Base-by-base conservation (phyloP, 2,329 filamentous ascomycete species). In the Aspergillus pseudoviridinutans region DNA sequence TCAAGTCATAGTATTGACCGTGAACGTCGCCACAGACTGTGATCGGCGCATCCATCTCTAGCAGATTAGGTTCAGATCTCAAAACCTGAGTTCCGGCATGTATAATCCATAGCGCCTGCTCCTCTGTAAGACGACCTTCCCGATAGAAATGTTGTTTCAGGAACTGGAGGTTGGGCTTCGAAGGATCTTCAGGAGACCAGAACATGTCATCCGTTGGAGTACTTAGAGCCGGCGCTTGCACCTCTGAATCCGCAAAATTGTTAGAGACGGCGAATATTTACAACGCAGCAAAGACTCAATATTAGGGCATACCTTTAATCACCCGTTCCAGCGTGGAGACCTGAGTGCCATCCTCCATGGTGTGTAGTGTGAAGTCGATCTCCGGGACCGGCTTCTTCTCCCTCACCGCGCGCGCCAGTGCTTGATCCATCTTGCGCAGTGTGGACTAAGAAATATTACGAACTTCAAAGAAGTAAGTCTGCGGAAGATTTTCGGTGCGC, bases 11-110 rank as follows among this genome's bases (percentile, higher is more conserved):
- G 80, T 97, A 99, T 79, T 99, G 94, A 66, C 94, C 94, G 77
- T 99, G 94, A 55, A 99, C 92, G 71, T 99, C 94, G 73, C 94
- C 94, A 71, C 94, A 99, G 52, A 99, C 94, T 9, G 94, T 99
- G 72, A 99, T 99, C 60, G 94, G 94, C 44, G 94, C 94, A 76
- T 99, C 94, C 94, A 99, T 99, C 82, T 99, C 94, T 66, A 99
- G 83, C 64, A 99, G 82, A 76, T 97, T 99, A 64, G 94, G 93
- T 79, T 99, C 94, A 61, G 88, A 83, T 71, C 88, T 89, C 69
- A 99, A 82, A 52, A 99, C 79, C 75, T 97, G 90, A 56, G 91
- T 92, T 61, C 93, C 94, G 67, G 88, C 87, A 68, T 86, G 85
- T 74, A 99, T 87, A 69, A 99, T 99, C 87, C 89, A 97, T 76